Percentiles rank a stretch among this genome's conserved stretches.
Evolutionary conservation across 2,329 filamentous ascomycete genomes (phyloP).

Genomic region (Arthroderma uncinatum): DNA sequence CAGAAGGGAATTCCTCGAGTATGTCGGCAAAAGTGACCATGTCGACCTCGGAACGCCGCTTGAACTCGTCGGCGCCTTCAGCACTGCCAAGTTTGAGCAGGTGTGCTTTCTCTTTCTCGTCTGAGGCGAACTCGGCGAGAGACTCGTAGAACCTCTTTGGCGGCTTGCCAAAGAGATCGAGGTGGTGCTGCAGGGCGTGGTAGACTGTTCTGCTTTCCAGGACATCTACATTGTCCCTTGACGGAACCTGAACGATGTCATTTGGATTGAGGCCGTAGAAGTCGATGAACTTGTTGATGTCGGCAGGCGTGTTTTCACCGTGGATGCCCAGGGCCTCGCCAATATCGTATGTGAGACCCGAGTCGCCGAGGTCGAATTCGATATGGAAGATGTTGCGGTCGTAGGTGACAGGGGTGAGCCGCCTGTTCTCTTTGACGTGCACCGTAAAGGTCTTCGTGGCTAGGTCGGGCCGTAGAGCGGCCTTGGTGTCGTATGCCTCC

Average conservation of each 20-base stretch:
- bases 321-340: slow-evolving; percentile 95
- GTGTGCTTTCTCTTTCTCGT: slow-evolving; percentile 70
- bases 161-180: slow-evolving; percentile 93
- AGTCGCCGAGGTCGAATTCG: slow-evolving; percentile 87
- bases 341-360: slow-evolving; percentile 90
- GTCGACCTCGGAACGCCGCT: slow-evolving; percentile 81
- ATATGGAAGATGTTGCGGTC: slow-evolving; percentile 99
- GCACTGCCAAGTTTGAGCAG: slow-evolving; percentile 65
- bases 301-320: slow-evolving; percentile 73
- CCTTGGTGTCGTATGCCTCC: slow-evolving; percentile 73
- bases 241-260: slow-evolving; percentile 82
- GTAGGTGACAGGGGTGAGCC: slow-evolving; percentile 76
- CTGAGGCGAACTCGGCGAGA: slow-evolving; percentile 71
- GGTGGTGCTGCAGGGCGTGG: slow-evolving; percentile 80
- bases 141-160: slow-evolving; percentile 97
- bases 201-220: slow-evolving; percentile 85
- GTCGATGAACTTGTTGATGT: slow-evolving; percentile 75
- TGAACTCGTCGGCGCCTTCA: slow-evolving; percentile 80
- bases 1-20: slow-evolving; percentile 78
- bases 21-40: slow-evolving; percentile 85
- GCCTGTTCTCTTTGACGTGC: slow-evolving; percentile 87
- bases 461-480: slow-evolving; percentile 70
- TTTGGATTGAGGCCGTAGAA: slow-evolving; percentile 76
- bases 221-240: slow-evolving; percentile 61
- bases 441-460: slow-evolving; percentile 76